Conservation (phyloP, 202 grass and related monocot genomes). For the Setaria italica region DNA sequence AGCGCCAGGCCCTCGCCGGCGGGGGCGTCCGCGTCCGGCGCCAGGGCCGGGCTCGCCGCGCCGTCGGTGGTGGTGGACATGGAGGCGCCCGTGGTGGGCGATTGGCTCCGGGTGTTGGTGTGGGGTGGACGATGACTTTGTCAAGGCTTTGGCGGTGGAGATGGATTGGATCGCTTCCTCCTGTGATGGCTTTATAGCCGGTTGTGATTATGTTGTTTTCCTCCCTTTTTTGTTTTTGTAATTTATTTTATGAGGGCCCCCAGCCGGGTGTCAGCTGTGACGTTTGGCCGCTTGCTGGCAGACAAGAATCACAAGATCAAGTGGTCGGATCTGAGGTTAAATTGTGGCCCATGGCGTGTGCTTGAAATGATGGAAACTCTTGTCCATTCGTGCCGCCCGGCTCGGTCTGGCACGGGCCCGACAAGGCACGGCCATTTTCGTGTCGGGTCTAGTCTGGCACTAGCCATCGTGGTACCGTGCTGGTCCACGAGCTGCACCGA, state of each 20-base stretch:
- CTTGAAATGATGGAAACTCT: background rate
- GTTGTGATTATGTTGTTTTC: background rate
- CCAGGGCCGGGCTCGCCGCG: constrained; percentile 46
- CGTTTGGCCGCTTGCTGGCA: background rate
- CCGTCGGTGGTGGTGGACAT: background rate
- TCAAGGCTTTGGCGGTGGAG: background rate
- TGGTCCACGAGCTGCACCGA: too few relatives aligned
- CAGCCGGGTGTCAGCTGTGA: background rate
- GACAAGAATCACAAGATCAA: background rate
- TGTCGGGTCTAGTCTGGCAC: too few relatives aligned
- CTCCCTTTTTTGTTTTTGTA: background rate
- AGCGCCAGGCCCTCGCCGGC: constrained; percentile 55
- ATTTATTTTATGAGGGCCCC: background rate
- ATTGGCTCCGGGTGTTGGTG: background rate
- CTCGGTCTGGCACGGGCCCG: too few relatives aligned
- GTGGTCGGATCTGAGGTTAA: background rate
- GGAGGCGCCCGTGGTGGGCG: background rate
- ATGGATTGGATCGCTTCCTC: background rate
- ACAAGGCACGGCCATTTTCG: too few relatives aligned
- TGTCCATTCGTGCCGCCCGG: too few relatives aligned
- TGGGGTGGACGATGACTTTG: background rate
- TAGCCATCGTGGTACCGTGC: too few relatives aligned
- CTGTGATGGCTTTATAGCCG: background rate
- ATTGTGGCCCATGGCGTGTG: background rate
- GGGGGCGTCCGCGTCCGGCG: constrained; percentile 57